Percentiles rank a stretch among this genome's conserved stretches.
phyloP scores from a whole-genome alignment of 345 rosid genomes.

The Clarkia xantiana region DNA sequence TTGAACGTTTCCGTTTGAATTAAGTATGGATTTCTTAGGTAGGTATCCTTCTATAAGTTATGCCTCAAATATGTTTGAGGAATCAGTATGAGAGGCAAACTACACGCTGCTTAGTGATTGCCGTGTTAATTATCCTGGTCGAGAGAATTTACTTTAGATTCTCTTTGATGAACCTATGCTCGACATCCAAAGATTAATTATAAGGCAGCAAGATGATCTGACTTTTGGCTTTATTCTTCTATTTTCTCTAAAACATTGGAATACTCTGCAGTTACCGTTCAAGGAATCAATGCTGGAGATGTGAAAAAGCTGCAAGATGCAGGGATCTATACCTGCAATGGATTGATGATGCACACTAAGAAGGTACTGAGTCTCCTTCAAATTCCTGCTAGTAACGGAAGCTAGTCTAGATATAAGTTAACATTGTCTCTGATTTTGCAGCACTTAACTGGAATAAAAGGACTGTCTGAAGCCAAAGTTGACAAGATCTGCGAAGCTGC shows the following conservation, averaged over 20 bases:
- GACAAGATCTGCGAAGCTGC: conserved; percentile 97
- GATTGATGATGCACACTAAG: conserved; percentile 95
- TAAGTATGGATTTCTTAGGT: too few species aligned
- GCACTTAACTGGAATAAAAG: conserved; percentile 88
- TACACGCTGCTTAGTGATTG: too few species aligned
- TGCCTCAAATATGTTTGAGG: too few species aligned
- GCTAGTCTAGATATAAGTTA: background rate
- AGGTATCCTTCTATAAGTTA: too few species aligned
- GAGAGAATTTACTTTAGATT: too few species aligned
- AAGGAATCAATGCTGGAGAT: conserved; percentile 89
- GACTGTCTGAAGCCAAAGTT: conserved; percentile 92
- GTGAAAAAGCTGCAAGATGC: conserved; percentile 90
- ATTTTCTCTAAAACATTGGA: background rate
- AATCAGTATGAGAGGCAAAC: too few species aligned
- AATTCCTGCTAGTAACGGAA: background rate
- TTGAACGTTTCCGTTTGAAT: too few species aligned
- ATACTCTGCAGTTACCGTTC: conserved; percentile 41
- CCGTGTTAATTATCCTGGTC: background rate
- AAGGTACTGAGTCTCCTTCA: conserved; percentile 26
- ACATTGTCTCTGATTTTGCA: conserved; percentile 11
- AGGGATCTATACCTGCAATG: conserved; percentile 90
- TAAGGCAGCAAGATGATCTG: too few species aligned
- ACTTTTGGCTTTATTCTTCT: conserved; percentile 4
- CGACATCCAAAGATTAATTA: too few species aligned
- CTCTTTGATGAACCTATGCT: too few species aligned